These are phyloP conservation scores for Cyberlindnera maclurae DNA, from an alignment of 805 yeast genomes.

Conservation along the genomic window DNA sequence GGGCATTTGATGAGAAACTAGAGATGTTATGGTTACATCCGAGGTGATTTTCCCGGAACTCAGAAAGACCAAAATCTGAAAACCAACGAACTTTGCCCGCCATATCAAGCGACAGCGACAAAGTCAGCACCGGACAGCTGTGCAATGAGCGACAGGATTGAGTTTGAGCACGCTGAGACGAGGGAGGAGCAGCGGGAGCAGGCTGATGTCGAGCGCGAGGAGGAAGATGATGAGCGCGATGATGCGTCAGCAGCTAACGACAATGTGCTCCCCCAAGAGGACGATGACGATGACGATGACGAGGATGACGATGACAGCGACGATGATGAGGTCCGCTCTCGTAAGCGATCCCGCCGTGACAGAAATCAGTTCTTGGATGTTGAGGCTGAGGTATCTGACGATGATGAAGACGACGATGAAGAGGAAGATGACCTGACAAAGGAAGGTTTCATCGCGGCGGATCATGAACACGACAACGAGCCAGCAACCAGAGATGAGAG, in stretches of 20 bases:
- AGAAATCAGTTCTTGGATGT: slow-evolving; percentile 88
- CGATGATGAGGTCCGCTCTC: slow-evolving; percentile 39
- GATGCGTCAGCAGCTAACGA: slow-evolving; percentile 20
- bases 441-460: slow-evolving; percentile 77
- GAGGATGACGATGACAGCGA: slow-evolving; percentile 44
- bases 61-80: no score
- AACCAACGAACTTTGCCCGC: not conserved
- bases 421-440: slow-evolving; percentile 83
- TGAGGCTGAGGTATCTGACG: slow-evolving; percentile 98
- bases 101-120: not conserved
- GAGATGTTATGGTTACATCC: no score
- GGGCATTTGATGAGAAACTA: not conserved
- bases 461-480: slow-evolving; percentile 52
- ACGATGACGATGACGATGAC: slow-evolving; percentile 23
- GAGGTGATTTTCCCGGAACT: no score
- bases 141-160: slow-evolving; percentile 20
- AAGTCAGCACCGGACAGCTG: not conserved
- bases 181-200: slow-evolving; percentile 19
- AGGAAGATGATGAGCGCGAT: slow-evolving; percentile 16
- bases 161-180: slow-evolving; percentile 19
- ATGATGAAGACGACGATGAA: slow-evolving; percentile 94
- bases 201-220: slow-evolving; percentile 19
- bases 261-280: slow-evolving; percentile 22
- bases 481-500: slow-evolving; percentile 55
- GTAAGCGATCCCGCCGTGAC: slow-evolving; percentile 38